phyloP scores from a whole-genome alignment of 371 early-diverging fungal species.

The Mucor racemosus region DNA sequence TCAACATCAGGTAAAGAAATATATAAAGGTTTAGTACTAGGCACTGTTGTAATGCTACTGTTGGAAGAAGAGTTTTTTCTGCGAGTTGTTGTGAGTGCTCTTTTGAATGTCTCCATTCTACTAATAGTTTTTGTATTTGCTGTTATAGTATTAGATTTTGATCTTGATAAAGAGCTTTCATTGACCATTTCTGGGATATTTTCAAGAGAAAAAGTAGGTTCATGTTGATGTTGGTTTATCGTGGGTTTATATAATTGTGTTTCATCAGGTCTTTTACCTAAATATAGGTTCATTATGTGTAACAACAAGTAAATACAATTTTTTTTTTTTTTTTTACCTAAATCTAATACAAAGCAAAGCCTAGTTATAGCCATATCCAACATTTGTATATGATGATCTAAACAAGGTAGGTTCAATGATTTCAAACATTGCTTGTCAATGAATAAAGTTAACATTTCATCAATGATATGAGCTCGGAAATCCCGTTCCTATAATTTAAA shows the following conservation, averaged over 20 bases:
- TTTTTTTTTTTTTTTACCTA: neutral
- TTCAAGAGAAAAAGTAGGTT: slow-evolving; percentile 12
- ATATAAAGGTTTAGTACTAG: slow-evolving; percentile 4
- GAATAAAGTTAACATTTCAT: neutral
- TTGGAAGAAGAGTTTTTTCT: slow-evolving; percentile 5
- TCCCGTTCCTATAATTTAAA: slow-evolving; percentile 25
- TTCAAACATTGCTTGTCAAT: neutral
- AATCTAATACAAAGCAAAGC: slow-evolving; percentile 10
- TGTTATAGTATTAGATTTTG: slow-evolving; percentile 7
- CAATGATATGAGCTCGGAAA: slow-evolving; percentile 2
- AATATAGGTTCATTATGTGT: slow-evolving; percentile 16
- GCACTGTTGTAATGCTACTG: neutral
- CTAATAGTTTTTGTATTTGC: slow-evolving; percentile 1
- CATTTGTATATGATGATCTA: slow-evolving; percentile 6
- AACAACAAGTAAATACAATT: neutral
- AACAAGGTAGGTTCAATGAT: slow-evolving; percentile 6
- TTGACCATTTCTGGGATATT: slow-evolving; percentile 6
- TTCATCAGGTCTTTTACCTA: slow-evolving; percentile 23
- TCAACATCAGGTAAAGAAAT: slow-evolving; percentile 26
- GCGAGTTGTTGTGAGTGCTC: slow-evolving; percentile 27
- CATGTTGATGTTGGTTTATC: slow-evolving; percentile 3
- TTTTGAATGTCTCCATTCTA: slow-evolving; percentile 20
- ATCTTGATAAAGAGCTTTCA: neutral
- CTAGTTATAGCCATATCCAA: slow-evolving; percentile 13
- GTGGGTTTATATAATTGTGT: slow-evolving; percentile 16